These are phyloP conservation scores for Vigna hirtella DNA, from an alignment of 306 rosid species.

Conservation along the genomic window DNA sequence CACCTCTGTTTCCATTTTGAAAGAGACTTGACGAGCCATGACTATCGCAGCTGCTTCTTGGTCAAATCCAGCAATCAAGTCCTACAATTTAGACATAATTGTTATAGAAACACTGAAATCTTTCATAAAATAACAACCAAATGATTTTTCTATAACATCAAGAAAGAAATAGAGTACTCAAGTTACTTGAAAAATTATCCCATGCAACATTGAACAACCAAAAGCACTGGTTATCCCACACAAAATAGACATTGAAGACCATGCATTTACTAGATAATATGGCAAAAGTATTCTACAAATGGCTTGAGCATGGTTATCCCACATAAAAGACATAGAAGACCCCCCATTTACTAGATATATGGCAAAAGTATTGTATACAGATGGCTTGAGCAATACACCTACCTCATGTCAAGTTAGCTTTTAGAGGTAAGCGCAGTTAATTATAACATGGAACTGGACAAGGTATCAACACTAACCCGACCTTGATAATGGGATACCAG, in stretches of 20 bases:
- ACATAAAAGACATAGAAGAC: not conserved
- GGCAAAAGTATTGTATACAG: not conserved
- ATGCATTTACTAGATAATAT: not conserved
- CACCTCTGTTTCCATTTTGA: constrained; percentile 98
- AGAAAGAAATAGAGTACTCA: constrained; percentile 18
- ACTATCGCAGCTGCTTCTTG: constrained; percentile 99
- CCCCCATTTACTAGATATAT: not conserved
- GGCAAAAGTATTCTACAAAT: not conserved
- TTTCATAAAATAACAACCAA: constrained; percentile 4
- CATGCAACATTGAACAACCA: constrained; percentile 2
- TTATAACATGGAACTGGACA: not conserved
- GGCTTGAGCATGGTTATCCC: not conserved
- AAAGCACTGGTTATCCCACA: constrained; percentile 7
- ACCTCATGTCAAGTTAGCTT: not conserved
- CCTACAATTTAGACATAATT: constrained; percentile 56
- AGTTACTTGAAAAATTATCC: constrained; percentile 29
- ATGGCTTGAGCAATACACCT: not conserved
- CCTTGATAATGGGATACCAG: not conserved
- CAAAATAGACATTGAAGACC: not conserved
- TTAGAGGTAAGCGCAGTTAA: not conserved
- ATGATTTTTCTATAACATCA: constrained; percentile 23
- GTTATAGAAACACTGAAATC: constrained; percentile 27
- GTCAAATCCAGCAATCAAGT: constrained; percentile 97
- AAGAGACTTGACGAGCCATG: constrained; percentile 96
- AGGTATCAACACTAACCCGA: not conserved